Evolutionary conservation across 2,329 filamentous ascomycete genomes (phyloP).

Genomic region (Zymoseptoria tritici): DNA sequence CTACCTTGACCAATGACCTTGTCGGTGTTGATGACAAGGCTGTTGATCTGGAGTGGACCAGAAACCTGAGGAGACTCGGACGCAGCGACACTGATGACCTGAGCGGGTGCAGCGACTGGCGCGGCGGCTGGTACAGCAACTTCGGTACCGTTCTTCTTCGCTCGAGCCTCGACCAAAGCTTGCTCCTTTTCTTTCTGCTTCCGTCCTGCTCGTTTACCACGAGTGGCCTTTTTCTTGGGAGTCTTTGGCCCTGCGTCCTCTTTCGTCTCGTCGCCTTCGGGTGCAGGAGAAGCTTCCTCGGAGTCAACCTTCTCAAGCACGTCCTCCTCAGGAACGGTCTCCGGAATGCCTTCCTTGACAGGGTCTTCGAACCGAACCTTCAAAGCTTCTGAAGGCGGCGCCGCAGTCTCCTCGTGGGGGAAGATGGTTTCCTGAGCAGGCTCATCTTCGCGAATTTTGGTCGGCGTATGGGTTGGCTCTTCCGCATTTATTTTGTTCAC

Average conservation of each 20-base stretch:
- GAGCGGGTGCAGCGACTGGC: constrained; percentile 34
- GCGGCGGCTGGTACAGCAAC: constrained; percentile 16
- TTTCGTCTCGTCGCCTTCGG: constrained; percentile 23
- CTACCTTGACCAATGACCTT: constrained; percentile 66
- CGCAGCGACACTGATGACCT: constrained; percentile 38
- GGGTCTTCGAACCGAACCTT: constrained; percentile 12
- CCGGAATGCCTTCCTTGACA: constrained; percentile 1
- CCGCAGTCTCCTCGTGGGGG: constrained; percentile 15
- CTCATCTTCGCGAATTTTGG: constrained; percentile 25
- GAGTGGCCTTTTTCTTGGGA: constrained; percentile 42
- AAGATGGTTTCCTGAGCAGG: constrained; percentile 31
- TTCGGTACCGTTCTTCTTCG: constrained; percentile 20
- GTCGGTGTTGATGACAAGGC: constrained; percentile 53
- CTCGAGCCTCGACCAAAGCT: constrained; percentile 31
- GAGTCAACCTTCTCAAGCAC: background rate
- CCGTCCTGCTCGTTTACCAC: constrained; percentile 42
- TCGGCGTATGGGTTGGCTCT: constrained; percentile 1
- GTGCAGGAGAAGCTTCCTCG: constrained; percentile 14
- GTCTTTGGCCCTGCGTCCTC: constrained; percentile 24
- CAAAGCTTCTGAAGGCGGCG: constrained; percentile 3
- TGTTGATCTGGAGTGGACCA: constrained; percentile 51
- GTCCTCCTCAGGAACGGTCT: constrained; percentile 1
- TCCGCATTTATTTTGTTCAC: background rate
- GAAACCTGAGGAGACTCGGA: constrained; percentile 36
- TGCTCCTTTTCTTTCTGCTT: constrained; percentile 38